Evolutionary conservation across 805 yeast genomes (phyloP), one percentile per base, ranked within the genome.

Genomic region (Nakazawaea laoshanensis): DNA sequence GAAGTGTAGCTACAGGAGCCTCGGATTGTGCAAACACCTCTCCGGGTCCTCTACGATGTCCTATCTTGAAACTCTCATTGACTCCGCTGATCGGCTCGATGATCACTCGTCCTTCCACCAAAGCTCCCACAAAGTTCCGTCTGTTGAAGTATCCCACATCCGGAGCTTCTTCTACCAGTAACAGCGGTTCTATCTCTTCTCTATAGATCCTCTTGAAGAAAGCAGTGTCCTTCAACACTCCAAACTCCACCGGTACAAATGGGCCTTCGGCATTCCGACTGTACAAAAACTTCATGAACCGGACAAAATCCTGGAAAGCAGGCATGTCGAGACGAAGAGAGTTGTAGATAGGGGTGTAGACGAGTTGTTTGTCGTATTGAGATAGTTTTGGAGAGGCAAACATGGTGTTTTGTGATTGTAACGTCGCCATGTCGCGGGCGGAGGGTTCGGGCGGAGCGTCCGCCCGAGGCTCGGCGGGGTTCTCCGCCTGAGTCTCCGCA

Each of bases 41-140:
- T n/a, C n/a, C n/a, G n/a, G n/a, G n/a, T 6, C 35, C 38, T 1
- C 40, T 32, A 13, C 25, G 35, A 17, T 42, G 24, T 49, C 55
- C 22, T 22, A 61, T 45, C 45, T 76, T 73, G 58, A 79, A 80
- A 1, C 74, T 70, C 52, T 83, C 94, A 47, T 88, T 87, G 25
- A 80, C 67, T 0, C 89, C 88, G 32, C 85, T 74, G 7, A 88
- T 70, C 0, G 98, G 98, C 54, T 87, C 95, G 24, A 89, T 77
- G 3, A 75, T 65, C 5, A 85, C 86, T 27, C 80, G 67, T 3
- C 94, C 94, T 32, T 87, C 96, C 20, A 82, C 69, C 41, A 89
- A 65, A 12, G 77, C 68, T 29, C 65, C 55, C 64, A 87, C 62
- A 35, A 88, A 67, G 9, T 75, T 58, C 36, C 82, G 66, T 40